Evolutionary conservation across 805 yeast species (phyloP).

Genomic region (Saccharomyces mikatae): DNA sequence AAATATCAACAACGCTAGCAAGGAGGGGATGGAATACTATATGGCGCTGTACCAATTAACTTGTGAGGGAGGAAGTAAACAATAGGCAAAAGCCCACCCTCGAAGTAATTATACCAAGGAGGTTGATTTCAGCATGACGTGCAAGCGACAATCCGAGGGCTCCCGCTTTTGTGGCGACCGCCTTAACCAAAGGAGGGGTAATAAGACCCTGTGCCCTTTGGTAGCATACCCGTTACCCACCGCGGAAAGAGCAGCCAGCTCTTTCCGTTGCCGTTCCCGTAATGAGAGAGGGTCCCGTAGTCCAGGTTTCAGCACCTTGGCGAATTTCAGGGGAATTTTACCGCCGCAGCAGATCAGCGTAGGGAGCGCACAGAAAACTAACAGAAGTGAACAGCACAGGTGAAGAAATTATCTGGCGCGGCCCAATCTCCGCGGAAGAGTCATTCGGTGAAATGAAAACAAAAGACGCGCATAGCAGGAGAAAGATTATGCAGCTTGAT

Average conservation of each 20-base stretch:
- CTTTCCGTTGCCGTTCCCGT: not conserved
- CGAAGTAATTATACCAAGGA: not conserved
- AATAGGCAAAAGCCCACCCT: not conserved
- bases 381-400: not conserved
- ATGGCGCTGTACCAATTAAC: not conserved
- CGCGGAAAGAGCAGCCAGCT: not conserved
- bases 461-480: not conserved
- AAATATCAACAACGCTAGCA: not conserved
- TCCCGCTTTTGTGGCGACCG: not conserved
- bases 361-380: not conserved
- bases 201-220: not conserved
- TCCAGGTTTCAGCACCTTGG: not conserved
- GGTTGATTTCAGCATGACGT: not conserved
- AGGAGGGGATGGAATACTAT: not conserved
- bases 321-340: not conserved
- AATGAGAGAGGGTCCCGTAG: not conserved
- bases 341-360: not conserved
- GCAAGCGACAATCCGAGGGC: not conserved
- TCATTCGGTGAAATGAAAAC: not conserved
- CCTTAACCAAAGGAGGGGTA: not conserved
- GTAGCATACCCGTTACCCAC: not conserved
- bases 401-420: not conserved
- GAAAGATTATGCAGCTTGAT: not conserved
- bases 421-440: not conserved
- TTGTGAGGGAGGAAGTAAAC: not conserved